Conservation (phyloP, 495 filamentous ascomycete genomes). For the Glutinoglossum americanum region DNA sequence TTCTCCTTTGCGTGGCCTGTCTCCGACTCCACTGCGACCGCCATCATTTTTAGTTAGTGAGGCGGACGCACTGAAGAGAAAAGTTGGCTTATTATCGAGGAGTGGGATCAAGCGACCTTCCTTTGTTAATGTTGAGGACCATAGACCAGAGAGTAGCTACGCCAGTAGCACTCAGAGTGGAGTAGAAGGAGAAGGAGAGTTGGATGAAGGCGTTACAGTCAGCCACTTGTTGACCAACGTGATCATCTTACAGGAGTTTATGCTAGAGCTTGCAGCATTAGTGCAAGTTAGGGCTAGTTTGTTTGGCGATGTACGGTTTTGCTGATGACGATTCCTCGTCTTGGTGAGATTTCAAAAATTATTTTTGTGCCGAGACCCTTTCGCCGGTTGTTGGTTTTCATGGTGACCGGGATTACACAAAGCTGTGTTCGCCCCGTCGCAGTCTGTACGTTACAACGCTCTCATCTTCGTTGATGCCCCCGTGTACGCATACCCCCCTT, state of each 20-base stretch:
- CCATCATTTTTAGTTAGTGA: background rate
- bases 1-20: constrained; percentile 10
- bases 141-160: constrained; percentile 8
- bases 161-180: constrained; percentile 11
- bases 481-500: no score
- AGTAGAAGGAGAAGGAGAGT: constrained; percentile 8
- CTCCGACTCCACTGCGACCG: background rate
- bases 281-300: constrained; percentile 68
- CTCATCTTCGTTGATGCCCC: no score
- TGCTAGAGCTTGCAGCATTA: constrained; percentile 71
- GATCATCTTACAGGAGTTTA: constrained; percentile 46
- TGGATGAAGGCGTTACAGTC: constrained; percentile 34
- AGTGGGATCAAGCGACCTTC: background rate
- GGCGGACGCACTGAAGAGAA: constrained; percentile 5
- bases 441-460: no score
- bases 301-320: constrained; percentile 68
- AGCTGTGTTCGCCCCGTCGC: no score
- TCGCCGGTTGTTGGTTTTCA: no score
- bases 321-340: constrained; percentile 16
- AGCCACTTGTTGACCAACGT: constrained; percentile 66
- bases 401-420: no score
- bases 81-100: background rate
- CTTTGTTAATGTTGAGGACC: background rate
- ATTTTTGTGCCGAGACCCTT: no score
- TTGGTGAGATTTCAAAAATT: no score